Evolutionary conservation across 495 filamentous ascomycete genomes (phyloP).

Genomic region (Apiosordaria backusii): DNA sequence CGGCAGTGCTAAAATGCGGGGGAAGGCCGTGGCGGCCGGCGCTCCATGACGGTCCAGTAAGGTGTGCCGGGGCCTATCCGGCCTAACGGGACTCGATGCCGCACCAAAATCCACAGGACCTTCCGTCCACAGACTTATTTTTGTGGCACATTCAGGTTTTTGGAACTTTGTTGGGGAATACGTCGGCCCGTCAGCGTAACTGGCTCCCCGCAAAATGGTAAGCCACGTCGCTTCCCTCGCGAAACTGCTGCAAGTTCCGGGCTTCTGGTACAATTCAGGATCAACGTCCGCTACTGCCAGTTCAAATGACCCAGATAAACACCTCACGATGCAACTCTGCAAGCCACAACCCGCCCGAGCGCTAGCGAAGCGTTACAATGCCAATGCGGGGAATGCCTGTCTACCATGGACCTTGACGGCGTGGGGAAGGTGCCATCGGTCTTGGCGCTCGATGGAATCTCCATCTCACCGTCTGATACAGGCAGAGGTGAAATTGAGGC

Average conservation of each 20-base stretch:
- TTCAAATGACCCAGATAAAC: background rate
- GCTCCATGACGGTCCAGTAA: background rate
- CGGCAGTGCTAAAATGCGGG: background rate
- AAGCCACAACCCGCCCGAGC: background rate
- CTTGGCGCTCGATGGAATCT: background rate
- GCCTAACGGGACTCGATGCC: background rate
- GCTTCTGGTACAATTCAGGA: slow-evolving; percentile 1
- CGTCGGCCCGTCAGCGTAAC: background rate
- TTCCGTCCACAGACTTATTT: background rate
- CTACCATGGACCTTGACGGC: slow-evolving; percentile 1
- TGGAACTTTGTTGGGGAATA: background rate
- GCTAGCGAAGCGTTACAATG: background rate
- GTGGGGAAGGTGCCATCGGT: background rate
- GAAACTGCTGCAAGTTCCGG: background rate
- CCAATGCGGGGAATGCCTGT: slow-evolving; percentile 12
- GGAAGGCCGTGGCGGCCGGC: no score
- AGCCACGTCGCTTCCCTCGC: background rate
- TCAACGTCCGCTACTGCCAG: background rate
- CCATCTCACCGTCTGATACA: background rate
- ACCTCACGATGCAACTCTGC: background rate
- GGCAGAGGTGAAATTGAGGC: background rate
- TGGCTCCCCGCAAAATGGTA: no score
- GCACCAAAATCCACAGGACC: background rate
- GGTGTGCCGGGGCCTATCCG: background rate
- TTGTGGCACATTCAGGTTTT: background rate